Evolutionary conservation across 2,329 filamentous ascomycete genomes (phyloP).

Genomic region (Colletotrichum theobromicola): DNA sequence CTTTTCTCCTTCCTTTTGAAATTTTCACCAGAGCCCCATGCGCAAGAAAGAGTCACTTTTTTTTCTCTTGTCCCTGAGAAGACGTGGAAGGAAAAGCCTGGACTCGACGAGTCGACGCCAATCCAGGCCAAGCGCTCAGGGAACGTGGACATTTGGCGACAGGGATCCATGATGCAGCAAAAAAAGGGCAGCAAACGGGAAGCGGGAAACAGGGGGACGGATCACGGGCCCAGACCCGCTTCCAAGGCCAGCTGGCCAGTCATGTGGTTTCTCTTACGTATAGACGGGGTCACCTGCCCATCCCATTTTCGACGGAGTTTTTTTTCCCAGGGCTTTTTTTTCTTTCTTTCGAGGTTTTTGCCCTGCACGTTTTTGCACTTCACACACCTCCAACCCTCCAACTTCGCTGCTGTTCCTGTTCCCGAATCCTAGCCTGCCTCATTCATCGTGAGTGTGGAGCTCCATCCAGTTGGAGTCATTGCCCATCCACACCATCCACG

Average conservation of each 20-base stretch:
- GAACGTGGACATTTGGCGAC: neutral
- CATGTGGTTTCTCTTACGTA: conserved; percentile 16
- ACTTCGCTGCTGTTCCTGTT: neutral
- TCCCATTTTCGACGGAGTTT: neutral
- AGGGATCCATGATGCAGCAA: neutral
- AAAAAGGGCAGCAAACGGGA: neutral
- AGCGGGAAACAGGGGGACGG: conserved; percentile 4
- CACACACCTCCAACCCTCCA: neutral
- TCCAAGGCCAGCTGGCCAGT: conserved; percentile 12
- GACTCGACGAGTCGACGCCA: neutral
- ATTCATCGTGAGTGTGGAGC: neutral
- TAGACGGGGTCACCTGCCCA: neutral
- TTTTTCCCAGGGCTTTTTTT: neutral
- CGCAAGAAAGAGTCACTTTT: neutral
- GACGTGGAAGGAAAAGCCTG: neutral
- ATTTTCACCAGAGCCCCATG: neutral
- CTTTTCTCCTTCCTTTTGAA: neutral
- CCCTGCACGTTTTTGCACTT: neutral
- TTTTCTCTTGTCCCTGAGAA: too few species aligned
- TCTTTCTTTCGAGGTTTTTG: neutral
- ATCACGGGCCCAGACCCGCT: neutral
- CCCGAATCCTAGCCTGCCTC: neutral
- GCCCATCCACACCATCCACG: neutral
- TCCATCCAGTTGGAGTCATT: neutral
- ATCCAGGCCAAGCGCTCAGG: neutral